Percentiles rank a stretch among this genome's conserved stretches.
Evolutionary conservation across 495 filamentous ascomycete genomes (phyloP).

Genomic region (Hypoxylon rickii): DNA sequence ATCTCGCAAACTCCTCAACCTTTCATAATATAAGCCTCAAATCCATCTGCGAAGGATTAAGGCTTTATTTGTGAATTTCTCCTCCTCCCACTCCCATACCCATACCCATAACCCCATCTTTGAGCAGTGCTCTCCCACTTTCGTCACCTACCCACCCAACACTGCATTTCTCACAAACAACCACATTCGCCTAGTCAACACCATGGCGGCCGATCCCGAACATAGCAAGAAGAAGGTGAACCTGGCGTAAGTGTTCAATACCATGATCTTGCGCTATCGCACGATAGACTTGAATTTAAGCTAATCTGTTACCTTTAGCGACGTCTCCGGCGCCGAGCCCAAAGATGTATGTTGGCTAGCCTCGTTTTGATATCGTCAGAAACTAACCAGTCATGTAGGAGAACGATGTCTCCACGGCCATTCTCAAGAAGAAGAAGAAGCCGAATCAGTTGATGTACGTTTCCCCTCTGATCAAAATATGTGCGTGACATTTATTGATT

Average conservation of each 20-base stretch:
- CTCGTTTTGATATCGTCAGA: constrained; percentile 37
- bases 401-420: constrained; percentile 94
- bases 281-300: constrained; percentile 19
- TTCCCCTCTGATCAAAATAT: background rate
- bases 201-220: constrained; percentile 62
- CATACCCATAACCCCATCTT: background rate
- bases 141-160: background rate
- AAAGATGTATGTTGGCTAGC: constrained; percentile 67
- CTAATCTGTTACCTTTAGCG: constrained; percentile 60
- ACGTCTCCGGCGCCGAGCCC: constrained; percentile 84
- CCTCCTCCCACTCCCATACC: background rate
- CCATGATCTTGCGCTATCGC: too few species aligned
- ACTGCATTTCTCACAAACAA: constrained; percentile 30
- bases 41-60: constrained; percentile 11
- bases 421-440: constrained; percentile 99
- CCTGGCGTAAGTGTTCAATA: constrained; percentile 76
- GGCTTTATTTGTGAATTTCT: constrained; percentile 15
- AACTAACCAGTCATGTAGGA: constrained; percentile 57
- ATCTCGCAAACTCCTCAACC: constrained; percentile 13
- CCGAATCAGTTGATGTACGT: constrained; percentile 94
- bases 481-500: constrained; percentile 43
- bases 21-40: background rate
- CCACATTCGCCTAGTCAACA: constrained; percentile 41
- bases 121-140: constrained; percentile 5
- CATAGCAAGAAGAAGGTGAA: constrained; percentile 95